Percentiles rank a stretch among this genome's conserved stretches.
Evolutionary conservation across 805 yeast genomes (phyloP).

Genomic region (Naumovozyma baii): DNA sequence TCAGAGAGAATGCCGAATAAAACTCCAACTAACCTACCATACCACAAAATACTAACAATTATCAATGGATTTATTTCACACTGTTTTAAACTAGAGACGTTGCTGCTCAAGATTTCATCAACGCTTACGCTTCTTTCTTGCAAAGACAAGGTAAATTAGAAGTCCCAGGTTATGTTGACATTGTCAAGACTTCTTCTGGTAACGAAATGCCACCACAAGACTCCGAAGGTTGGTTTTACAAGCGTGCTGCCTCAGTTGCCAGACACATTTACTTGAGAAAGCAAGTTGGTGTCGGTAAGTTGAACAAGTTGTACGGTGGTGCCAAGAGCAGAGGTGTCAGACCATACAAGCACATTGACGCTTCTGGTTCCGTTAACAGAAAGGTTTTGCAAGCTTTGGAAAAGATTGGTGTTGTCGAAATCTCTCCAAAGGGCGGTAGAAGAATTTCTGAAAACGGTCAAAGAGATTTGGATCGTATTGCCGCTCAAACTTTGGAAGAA

Average conservation of each 20-base stretch:
- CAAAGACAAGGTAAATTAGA: conserved; percentile 99
- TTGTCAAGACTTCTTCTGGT: conserved; percentile 97
- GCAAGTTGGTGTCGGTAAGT: conserved; percentile 97
- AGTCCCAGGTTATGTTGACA: conserved; percentile 98
- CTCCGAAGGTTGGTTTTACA: conserved; percentile 98
- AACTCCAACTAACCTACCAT: neutral
- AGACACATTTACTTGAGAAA: conserved; percentile 99
- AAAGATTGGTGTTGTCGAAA: conserved; percentile 93
- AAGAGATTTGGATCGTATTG: conserved; percentile 99
- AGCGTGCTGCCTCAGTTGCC: conserved; percentile 99
- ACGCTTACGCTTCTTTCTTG: conserved; percentile 98
- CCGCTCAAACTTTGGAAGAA: conserved; percentile 92
- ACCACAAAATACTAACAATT: conserved; percentile 20
- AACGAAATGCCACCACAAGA: conserved; percentile 99
- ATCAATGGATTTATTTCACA: conserved; percentile 13
- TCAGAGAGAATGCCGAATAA: too few relatives aligned
- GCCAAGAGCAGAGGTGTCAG: conserved; percentile 97
- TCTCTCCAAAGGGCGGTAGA: conserved; percentile 97
- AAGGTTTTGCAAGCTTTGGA: conserved; percentile 93
- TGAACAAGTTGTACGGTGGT: conserved; percentile 98
- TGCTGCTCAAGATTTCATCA: conserved; percentile 98
- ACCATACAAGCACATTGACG: conserved; percentile 96
- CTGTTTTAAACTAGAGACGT: conserved; percentile 69
- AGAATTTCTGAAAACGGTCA: conserved; percentile 97
- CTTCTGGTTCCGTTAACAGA: conserved; percentile 98